A percentile compares a stretch with the other conserved stretches of the same genome.
Conservation (phyloP, 2,329 filamentous ascomycete species). For the Colletotrichum orchidophilum region DNA sequence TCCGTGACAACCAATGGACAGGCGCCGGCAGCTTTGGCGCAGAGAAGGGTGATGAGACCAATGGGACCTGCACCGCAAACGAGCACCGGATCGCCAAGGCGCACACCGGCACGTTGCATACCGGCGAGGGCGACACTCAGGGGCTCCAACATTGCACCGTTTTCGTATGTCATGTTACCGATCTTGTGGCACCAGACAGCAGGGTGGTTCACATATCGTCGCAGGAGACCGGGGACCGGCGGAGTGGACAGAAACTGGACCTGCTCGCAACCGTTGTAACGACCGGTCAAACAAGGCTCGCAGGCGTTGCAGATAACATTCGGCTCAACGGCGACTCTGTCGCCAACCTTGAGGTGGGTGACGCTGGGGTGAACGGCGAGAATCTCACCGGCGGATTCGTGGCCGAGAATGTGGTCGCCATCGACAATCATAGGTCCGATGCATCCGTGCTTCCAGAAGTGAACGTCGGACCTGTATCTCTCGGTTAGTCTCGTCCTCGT, state of each 20-base stretch:
- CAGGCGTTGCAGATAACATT: constrained; percentile 92
- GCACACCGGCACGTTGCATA: constrained; percentile 82
- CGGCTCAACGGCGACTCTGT: constrained; percentile 93
- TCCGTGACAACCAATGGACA: constrained; percentile 94
- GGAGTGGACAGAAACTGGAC: constrained; percentile 92
- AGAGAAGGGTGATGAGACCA: constrained; percentile 87
- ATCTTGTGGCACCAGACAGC: constrained; percentile 98
- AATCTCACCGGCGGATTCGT: constrained; percentile 89
- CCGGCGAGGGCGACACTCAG: constrained; percentile 89
- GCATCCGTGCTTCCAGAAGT: constrained; percentile 96
- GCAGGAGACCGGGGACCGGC: constrained; percentile 84
- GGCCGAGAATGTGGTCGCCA: constrained; percentile 89
- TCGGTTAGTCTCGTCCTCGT: constrained; percentile 31
- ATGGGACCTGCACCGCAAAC: constrained; percentile 96
- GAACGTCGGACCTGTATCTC: constrained; percentile 79
- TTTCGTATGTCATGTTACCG: constrained; percentile 88
- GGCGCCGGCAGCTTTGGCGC: constrained; percentile 85
- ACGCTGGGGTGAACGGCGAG: constrained; percentile 86
- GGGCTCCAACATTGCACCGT: constrained; percentile 90
- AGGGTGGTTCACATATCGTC: constrained; percentile 94
- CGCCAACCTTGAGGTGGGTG: constrained; percentile 79
- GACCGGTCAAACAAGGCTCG: constrained; percentile 89
- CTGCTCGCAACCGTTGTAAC: constrained; percentile 92
- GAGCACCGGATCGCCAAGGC: constrained; percentile 85
- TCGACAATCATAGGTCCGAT: constrained; percentile 96